Evolutionary conservation across 345 rosid species (phyloP), one percentile per base, ranked within the genome.

Genomic region (Carallia brachiata): DNA sequence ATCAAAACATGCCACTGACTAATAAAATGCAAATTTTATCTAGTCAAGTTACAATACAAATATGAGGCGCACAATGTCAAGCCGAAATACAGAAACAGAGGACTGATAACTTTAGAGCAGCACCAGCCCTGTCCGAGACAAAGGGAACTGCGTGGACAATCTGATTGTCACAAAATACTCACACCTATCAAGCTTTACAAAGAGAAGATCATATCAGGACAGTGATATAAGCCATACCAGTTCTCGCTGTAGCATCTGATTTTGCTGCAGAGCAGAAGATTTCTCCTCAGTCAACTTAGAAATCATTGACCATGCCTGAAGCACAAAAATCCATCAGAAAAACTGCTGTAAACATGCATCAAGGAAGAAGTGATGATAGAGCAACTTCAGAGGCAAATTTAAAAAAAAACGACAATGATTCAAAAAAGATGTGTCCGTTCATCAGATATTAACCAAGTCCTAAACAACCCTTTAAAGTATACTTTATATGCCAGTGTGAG

Each of bases 201-300:
- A 62, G 4, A 39, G 44, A 57, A 54, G n/a, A 66, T 52, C 40
- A 17, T 4, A 61, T n/a, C 30, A 34, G 50, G n/a, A 61, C 36
- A 31, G 7, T 34, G 63, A 66, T 27, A 72, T 30, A 8, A 74
- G 9, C 27, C 76, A 66, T 84, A 93, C 98, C 97, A 93, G 80
- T 84, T 90, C 98, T 65, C 70, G 84, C 32, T 16, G 79, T 67
- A 93, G 86, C 85, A 67, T 81, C 73, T 84, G 84, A 68, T 78
- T 86, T 80, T 83, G 90, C 58, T 84, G 83, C 40, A 86, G 65
- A 36, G 93, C 96, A 70, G 69, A 57, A 62, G 84, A 53, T 82
- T 89, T 93, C 84, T 93, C 97, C 23, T 89, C 93, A 0, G 92
- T 90, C 83, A 93, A 73, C 73, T 75, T 87, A 27, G 90, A 85